These are phyloP conservation scores for Penicillium sp. DNA, from an alignment of 2,329 filamentous ascomycete genomes.

Conservation along the genomic window DNA sequence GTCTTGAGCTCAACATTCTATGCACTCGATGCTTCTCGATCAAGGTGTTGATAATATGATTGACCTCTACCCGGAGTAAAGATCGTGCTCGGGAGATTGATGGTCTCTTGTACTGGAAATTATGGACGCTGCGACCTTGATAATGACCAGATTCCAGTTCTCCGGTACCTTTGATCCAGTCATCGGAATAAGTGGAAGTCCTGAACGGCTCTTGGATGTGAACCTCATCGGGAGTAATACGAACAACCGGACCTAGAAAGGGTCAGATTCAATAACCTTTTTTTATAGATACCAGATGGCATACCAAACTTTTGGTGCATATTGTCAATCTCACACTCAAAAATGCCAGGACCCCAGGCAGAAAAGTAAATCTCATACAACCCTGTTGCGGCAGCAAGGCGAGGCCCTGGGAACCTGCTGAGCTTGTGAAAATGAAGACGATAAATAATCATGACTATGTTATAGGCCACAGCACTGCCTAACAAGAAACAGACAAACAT, in stretches of 20 bases:
- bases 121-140: background rate
- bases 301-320: slow-evolving; percentile 23
- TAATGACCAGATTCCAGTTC: background rate
- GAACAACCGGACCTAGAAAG: slow-evolving; percentile 20
- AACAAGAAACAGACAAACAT: slow-evolving; percentile 22
- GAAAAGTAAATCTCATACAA: slow-evolving; percentile 24
- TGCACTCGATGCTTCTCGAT: slow-evolving; percentile 16
- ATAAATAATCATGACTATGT: slow-evolving; percentile 19
- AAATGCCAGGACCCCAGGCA: slow-evolving; percentile 12
- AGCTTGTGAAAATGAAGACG: slow-evolving; percentile 25
- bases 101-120: slow-evolving; percentile 15
- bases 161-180: slow-evolving; percentile 20
- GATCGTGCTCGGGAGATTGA: slow-evolving; percentile 17
- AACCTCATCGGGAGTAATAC: slow-evolving; percentile 24
- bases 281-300: background rate
- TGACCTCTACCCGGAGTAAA: slow-evolving; percentile 17
- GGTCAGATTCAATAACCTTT: background rate
- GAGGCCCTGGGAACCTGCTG: slow-evolving; percentile 21
- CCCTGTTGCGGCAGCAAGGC: slow-evolving; percentile 20
- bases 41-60: slow-evolving; percentile 15
- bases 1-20: slow-evolving; percentile 6
- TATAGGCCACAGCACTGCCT: slow-evolving; percentile 22
- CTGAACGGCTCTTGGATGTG: slow-evolving; percentile 20
- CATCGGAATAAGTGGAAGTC: slow-evolving; percentile 8
- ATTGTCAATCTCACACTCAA: slow-evolving; percentile 19